Evolutionary conservation across 2,329 filamentous ascomycete genomes (phyloP).

Genomic region (Colletotrichum salicis): DNA sequence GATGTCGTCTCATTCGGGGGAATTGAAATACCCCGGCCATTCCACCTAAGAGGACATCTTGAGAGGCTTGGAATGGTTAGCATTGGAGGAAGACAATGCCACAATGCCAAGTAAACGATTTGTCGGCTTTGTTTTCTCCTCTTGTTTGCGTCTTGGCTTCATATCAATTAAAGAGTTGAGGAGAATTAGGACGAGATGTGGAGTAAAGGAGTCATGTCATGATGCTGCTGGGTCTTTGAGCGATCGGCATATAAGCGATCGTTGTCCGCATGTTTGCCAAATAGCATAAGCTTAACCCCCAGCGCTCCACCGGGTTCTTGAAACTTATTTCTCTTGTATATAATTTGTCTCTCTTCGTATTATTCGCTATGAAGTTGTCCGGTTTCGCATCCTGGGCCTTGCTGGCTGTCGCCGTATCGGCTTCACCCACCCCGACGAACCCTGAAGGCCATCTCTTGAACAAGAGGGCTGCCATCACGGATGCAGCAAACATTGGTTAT

Average conservation of each 20-base stretch:
- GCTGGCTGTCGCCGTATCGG: conserved; percentile 14
- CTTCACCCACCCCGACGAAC: conserved; percentile 13
- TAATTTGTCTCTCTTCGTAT: neutral
- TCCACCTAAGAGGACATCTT: neutral
- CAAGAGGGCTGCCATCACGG: conserved; percentile 31
- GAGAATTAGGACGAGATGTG: neutral
- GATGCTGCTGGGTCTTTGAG: neutral
- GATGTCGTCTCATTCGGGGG: conserved; percentile 14
- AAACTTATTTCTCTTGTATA: neutral
- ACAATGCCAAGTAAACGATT: neutral
- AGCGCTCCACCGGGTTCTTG: neutral
- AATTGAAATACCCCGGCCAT: neutral
- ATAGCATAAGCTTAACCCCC: neutral
- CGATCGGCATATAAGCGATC: conserved; percentile 5
- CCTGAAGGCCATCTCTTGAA: conserved; percentile 9
- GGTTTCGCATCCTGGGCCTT: conserved; percentile 15
- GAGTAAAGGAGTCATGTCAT: neutral
- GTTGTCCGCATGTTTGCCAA: neutral
- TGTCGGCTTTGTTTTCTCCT: neutral
- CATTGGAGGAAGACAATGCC: neutral
- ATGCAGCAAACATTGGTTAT: conserved; percentile 35
- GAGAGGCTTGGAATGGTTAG: neutral
- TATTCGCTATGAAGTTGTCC: conserved; percentile 20
- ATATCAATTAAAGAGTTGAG: neutral
- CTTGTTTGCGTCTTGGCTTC: conserved; percentile 5